Percentiles rank a stretch among this genome's conserved stretches.
These are phyloP conservation scores for Ilyonectria destructans DNA, from an alignment of 2,329 filamentous ascomycete genomes.

Conservation along the genomic window DNA sequence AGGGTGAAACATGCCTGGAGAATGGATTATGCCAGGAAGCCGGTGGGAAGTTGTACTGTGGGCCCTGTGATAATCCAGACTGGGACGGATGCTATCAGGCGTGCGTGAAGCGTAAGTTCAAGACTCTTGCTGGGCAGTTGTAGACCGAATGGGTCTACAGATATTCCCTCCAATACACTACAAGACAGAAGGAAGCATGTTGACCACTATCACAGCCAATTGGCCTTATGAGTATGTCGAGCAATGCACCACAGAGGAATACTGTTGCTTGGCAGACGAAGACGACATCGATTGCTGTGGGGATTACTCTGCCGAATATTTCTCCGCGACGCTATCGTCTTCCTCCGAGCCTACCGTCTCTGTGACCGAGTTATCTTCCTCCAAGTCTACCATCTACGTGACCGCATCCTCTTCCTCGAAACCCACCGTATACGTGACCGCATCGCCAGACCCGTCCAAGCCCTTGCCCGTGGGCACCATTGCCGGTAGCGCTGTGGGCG, in stretches of 20 bases:
- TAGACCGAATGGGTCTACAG: not conserved
- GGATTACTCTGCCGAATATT: not conserved
- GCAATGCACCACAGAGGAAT: not conserved
- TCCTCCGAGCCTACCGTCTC: not conserved
- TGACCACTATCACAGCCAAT: not conserved
- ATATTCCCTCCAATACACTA: too few species aligned
- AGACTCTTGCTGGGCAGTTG: not conserved
- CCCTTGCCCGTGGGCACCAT: not conserved
- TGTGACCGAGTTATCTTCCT: not conserved
- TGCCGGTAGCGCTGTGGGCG: not conserved
- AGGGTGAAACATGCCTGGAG: slow-evolving; percentile 2
- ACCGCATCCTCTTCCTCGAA: not conserved
- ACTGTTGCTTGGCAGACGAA: not conserved
- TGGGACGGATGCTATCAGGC: slow-evolving; percentile 15
- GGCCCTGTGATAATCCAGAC: slow-evolving; percentile 9
- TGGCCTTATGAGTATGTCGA: not conserved
- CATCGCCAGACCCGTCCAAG: not conserved
- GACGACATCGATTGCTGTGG: not conserved
- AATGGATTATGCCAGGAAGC: not conserved
- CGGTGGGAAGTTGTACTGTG: not conserved
- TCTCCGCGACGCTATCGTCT: not conserved
- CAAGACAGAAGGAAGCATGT: too few species aligned
- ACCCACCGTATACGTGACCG: not conserved
- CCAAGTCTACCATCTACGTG: not conserved
- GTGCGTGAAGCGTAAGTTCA: not conserved